A percentile compares a stretch with the other conserved stretches of the same genome.
These are phyloP conservation scores for Candida sanyiensis DNA, from an alignment of 805 yeast genomes.

Conservation along the genomic window DNA sequence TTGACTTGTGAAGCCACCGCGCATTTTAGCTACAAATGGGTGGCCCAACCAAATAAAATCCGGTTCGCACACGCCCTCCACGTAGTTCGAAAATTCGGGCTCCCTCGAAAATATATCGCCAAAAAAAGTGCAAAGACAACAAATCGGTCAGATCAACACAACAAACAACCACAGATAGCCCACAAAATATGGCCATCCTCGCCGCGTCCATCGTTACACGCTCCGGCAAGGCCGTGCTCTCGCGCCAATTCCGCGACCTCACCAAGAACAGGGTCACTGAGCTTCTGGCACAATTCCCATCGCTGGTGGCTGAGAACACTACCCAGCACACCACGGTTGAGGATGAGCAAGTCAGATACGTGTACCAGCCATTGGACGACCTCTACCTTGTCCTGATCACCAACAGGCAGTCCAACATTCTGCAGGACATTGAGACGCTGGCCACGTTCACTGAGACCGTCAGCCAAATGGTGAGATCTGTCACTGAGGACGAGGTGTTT, in stretches of 20 bases:
- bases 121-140: slow-evolving; percentile 4
- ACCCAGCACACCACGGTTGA: slow-evolving; percentile 92
- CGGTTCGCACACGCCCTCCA: slow-evolving; percentile 7
- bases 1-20: neutral
- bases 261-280: slow-evolving; percentile 82
- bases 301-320: slow-evolving; percentile 60
- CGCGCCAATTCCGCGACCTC: slow-evolving; percentile 87
- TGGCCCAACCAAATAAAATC: slow-evolving; percentile 3
- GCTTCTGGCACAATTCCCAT: slow-evolving; percentile 78
- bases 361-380: slow-evolving; percentile 94
- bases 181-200: slow-evolving; percentile 54
- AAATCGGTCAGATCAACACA: neutral
- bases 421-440: slow-evolving; percentile 91
- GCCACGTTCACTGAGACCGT: slow-evolving; percentile 80
- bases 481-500: slow-evolving; percentile 79
- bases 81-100: slow-evolving; percentile 9
- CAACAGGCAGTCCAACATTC: slow-evolving; percentile 82
- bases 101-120: slow-evolving; percentile 24
- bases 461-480: slow-evolving; percentile 59
- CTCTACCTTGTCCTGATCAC: slow-evolving; percentile 87
- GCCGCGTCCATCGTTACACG: slow-evolving; percentile 95
- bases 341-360: slow-evolving; percentile 85
- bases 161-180: slow-evolving; percentile 2
- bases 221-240: slow-evolving; percentile 85
- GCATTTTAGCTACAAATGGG: neutral